A percentile compares a stretch with the other conserved stretches of the same genome.
phyloP scores from a whole-genome alignment of 208 protist genomes.

The Wallacemonas sp. region DNA sequence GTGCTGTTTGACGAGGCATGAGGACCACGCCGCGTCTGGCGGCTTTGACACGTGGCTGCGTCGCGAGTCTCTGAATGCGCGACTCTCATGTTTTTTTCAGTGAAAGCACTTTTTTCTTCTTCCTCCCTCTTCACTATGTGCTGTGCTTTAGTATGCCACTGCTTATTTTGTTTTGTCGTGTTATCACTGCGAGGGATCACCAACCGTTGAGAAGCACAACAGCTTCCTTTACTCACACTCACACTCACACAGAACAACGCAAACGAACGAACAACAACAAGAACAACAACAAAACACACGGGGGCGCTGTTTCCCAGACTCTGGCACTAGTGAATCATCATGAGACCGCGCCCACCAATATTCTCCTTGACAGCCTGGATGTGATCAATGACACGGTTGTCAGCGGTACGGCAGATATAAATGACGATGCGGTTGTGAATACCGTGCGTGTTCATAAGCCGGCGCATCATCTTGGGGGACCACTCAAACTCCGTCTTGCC shows the following conservation, averaged over 20 bases:
- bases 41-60: too few relatives aligned
- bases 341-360: slow-evolving; percentile 85
- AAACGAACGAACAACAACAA: background rate
- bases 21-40: too few relatives aligned
- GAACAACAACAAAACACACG: background rate
- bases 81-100: background rate
- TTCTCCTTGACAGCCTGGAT: slow-evolving; percentile 86
- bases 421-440: slow-evolving; percentile 89
- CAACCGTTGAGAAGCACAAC: too few relatives aligned
- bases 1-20: too few relatives aligned
- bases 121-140: too few relatives aligned
- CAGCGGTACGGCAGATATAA: slow-evolving; percentile 83
- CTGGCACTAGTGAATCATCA: slow-evolving; percentile 86
- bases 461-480: slow-evolving; percentile 93
- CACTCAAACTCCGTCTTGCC: slow-evolving; percentile 91
- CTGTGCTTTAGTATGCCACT: too few relatives aligned
- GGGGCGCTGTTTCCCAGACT: too few relatives aligned
- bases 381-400: slow-evolving; percentile 90
- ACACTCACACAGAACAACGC: slow-evolving; percentile 1
- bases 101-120: too few relatives aligned
- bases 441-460: slow-evolving; percentile 79
- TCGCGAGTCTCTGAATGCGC: background rate
- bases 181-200: too few relatives aligned
- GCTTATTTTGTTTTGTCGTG: too few relatives aligned
- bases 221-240: background rate